Evolutionary conservation across 2,329 filamentous ascomycete species (phyloP).

Genomic region (Mycocentrospora acerina): DNA sequence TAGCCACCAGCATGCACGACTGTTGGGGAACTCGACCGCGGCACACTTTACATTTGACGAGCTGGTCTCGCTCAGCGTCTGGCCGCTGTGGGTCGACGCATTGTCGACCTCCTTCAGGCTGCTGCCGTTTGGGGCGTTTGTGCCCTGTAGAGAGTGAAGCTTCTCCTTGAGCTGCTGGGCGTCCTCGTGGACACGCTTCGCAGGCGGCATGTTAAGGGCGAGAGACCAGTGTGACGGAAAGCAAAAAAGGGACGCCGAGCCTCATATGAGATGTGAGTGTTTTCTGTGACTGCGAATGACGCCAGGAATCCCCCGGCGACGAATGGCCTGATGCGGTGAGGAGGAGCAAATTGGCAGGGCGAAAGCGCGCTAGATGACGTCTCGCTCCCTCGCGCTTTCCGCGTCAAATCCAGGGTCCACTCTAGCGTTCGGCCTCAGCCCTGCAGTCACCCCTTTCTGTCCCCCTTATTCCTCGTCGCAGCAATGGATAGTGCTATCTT

Average conservation of each 20-base stretch:
- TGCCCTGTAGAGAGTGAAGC: conserved; percentile 42
- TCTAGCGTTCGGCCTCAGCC: no score
- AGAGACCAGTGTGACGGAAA: conserved; percentile 7
- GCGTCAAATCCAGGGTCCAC: no score
- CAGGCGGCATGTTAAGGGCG: conserved; percentile 39
- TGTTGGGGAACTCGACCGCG: background rate
- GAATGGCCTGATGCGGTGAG: no score
- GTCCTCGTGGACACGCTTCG: conserved; percentile 43
- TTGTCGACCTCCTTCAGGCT: conserved; percentile 43
- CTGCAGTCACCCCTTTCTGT: no score
- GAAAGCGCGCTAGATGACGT: no score
- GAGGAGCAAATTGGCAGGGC: no score
- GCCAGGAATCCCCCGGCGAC: no score
- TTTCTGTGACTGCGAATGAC: no score
- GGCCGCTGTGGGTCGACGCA: conserved; percentile 38
- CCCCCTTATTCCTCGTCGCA: no score
- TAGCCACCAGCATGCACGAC: background rate
- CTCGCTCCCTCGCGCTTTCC: no score
- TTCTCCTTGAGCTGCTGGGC: conserved; percentile 46
- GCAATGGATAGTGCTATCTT: no score
- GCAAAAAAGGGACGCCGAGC: background rate
- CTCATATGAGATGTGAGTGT: no score
- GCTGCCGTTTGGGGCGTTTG: conserved; percentile 42
- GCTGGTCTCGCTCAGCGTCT: conserved; percentile 31
- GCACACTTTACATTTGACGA: conserved; percentile 29